Evolutionary conservation across 2,329 filamentous ascomycete genomes (phyloP).

Genomic region (Fusarium nurragi): DNA sequence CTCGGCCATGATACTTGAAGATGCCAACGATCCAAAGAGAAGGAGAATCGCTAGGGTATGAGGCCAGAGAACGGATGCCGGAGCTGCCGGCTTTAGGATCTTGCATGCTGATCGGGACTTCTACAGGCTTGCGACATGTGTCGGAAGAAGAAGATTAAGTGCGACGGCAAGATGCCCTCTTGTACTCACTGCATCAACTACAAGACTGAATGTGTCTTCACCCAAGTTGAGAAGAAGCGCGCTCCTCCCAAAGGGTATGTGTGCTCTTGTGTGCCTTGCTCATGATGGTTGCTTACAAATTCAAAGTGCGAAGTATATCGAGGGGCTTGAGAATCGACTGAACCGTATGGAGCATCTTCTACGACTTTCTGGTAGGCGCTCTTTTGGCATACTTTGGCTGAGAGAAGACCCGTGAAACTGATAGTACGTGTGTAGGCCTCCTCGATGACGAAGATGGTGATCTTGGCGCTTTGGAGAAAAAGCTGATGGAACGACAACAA

Average conservation of each 20-base stretch:
- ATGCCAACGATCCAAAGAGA: conserved; percentile 84
- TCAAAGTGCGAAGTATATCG: conserved; percentile 91
- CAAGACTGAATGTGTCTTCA: conserved; percentile 97
- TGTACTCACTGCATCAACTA: conserved; percentile 98
- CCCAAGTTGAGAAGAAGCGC: conserved; percentile 98
- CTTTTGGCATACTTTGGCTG: not conserved
- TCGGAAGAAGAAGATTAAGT: conserved; percentile 97
- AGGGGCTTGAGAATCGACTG: conserved; percentile 92
- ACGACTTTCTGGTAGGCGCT: conserved; percentile 74
- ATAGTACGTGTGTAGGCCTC: conserved; percentile 62
- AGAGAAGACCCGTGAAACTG: conserved; percentile 1
- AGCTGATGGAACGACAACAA: conserved; percentile 66
- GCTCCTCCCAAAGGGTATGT: conserved; percentile 93
- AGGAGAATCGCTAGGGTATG: conserved; percentile 87
- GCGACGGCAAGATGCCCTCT: conserved; percentile 92
- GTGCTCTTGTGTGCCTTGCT: not conserved
- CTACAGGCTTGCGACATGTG: conserved; percentile 92
- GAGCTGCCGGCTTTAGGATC: not conserved
- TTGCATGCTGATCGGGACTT: conserved; percentile 26
- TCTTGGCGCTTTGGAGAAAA: conserved; percentile 86
- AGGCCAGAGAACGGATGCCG: not conserved
- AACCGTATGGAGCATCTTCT: conserved; percentile 96
- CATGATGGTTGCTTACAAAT: conserved; percentile 32
- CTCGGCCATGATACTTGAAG: conserved; percentile 65
- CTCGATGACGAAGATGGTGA: conserved; percentile 89